Percentiles rank a stretch among this genome's conserved stretches.
Evolutionary conservation across 495 filamentous ascomycete genomes (phyloP).

Genomic region (Aspergillus bridgeri): DNA sequence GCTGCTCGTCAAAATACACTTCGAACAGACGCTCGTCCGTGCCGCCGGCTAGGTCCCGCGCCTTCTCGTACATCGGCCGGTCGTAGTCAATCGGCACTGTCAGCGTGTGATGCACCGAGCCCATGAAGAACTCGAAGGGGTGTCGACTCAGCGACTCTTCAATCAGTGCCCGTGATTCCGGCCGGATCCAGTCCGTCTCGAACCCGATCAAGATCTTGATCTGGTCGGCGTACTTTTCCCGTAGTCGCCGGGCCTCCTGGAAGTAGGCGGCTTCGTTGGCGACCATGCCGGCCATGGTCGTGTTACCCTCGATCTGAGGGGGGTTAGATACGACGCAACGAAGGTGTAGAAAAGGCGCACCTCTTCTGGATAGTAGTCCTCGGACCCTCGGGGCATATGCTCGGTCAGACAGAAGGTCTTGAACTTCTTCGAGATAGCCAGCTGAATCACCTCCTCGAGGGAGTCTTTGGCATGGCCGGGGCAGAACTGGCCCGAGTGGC

Average conservation of each 20-base stretch:
- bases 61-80: constrained; percentile 60
- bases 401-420: constrained; percentile 86
- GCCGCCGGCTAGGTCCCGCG: constrained; percentile 51
- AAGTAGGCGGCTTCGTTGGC: constrained; percentile 68
- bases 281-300: constrained; percentile 39
- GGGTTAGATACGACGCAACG: constrained; percentile 4
- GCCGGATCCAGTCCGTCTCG: constrained; percentile 87
- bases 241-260: constrained; percentile 66
- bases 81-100: constrained; percentile 90
- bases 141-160: constrained; percentile 54
- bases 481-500: constrained; percentile 97
- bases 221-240: constrained; percentile 60
- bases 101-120: constrained; percentile 84
- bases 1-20: constrained; percentile 84
- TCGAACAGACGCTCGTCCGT: constrained; percentile 70
- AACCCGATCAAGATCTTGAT: constrained; percentile 87
- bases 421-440: constrained; percentile 76
- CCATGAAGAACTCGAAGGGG: constrained; percentile 81
- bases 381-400: constrained; percentile 79
- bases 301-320: constrained; percentile 37
- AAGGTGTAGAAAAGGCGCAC: constrained; percentile 38
- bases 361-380: constrained; percentile 93
- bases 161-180: constrained; percentile 58
- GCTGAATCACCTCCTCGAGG: constrained; percentile 77
- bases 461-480: constrained; percentile 77